These are phyloP conservation scores for Saccharomycopsis fodiens DNA, from an alignment of 805 yeast genomes.

Conservation along the genomic window DNA sequence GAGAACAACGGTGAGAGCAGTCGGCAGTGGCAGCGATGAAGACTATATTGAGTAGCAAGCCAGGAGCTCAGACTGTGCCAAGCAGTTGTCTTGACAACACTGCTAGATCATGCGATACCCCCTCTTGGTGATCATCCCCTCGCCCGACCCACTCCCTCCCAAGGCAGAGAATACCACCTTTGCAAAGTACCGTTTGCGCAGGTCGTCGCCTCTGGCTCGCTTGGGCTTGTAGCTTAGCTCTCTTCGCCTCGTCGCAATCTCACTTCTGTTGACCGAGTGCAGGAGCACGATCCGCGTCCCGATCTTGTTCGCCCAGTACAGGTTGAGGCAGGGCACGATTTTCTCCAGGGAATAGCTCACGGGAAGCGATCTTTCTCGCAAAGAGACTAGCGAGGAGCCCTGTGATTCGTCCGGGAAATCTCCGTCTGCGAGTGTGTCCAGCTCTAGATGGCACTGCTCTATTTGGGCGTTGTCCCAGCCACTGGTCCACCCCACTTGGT, in stretches of 20 bases:
- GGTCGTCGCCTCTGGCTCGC: background rate
- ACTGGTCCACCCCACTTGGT: constrained; percentile 62
- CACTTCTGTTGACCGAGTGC: constrained; percentile 36
- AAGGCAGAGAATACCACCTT: constrained; percentile 11
- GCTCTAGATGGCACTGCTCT: background rate
- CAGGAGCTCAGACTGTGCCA: too few relatives aligned
- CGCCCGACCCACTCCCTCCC: background rate
- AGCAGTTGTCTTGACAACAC: background rate
- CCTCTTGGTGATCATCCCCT: constrained; percentile 4
- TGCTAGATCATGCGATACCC: constrained; percentile 7
- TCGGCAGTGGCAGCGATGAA: too few relatives aligned
- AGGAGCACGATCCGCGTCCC: constrained; percentile 41
- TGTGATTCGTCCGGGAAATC: too few relatives aligned
- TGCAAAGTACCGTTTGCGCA: constrained; percentile 11
- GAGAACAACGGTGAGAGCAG: too few relatives aligned
- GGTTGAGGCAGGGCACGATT: constrained; percentile 32
- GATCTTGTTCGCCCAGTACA: constrained; percentile 45
- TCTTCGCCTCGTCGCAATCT: constrained; percentile 24
- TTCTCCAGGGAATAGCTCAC: constrained; percentile 9
- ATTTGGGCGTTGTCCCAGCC: constrained; percentile 61
- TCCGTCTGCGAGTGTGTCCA: too few relatives aligned
- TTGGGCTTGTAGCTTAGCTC: constrained; percentile 2
- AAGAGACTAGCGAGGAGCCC: background rate
- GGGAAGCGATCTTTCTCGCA: background rate
- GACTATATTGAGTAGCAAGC: too few relatives aligned